A percentile compares a stretch with the other conserved stretches of the same genome.
These are phyloP conservation scores for Puccinia brachypodii DNA, from an alignment of 1,284 basidiomycete genomes.

Conservation along the genomic window DNA sequence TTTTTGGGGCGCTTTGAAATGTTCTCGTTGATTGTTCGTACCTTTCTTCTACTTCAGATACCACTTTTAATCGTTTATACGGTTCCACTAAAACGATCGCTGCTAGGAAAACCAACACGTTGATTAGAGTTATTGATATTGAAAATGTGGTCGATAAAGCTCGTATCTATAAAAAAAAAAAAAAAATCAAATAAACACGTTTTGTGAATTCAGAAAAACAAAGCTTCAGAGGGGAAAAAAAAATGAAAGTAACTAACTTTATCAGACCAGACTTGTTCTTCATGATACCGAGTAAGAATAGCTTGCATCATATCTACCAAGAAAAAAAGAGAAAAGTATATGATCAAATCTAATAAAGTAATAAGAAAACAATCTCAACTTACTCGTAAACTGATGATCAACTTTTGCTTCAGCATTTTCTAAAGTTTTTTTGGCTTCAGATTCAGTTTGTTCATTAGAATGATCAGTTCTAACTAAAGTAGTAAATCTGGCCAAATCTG, in stretches of 20 bases:
- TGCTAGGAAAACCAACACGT: constrained; percentile 79
- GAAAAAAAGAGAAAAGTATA: neutral
- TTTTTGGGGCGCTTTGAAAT: neutral
- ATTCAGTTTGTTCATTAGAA: constrained; percentile 73
- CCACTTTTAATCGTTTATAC: constrained; percentile 80
- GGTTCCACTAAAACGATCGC: constrained; percentile 88
- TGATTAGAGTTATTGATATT: constrained; percentile 76
- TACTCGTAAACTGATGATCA: constrained; percentile 72
- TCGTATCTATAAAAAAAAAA: constrained; percentile 63
- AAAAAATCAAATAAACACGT: neutral
- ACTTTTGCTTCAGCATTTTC: constrained; percentile 71
- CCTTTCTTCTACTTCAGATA: constrained; percentile 80
- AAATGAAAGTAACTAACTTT: constrained; percentile 61
- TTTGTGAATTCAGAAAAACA: neutral
- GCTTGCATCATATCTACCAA: constrained; percentile 69
- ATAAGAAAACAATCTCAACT: neutral
- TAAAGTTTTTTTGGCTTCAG: constrained; percentile 67
- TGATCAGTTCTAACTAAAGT: constrained; percentile 83
- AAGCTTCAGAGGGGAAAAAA: neutral
- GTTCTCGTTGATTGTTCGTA: neutral
- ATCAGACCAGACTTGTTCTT: constrained; percentile 96
- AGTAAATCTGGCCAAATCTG: constrained; percentile 65
- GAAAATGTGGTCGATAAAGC: constrained; percentile 86
- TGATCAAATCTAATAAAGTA: neutral
- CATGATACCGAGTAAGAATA: constrained; percentile 84